Conservation (phyloP, 164 flowering plant species). For the Piper betle region DNA sequence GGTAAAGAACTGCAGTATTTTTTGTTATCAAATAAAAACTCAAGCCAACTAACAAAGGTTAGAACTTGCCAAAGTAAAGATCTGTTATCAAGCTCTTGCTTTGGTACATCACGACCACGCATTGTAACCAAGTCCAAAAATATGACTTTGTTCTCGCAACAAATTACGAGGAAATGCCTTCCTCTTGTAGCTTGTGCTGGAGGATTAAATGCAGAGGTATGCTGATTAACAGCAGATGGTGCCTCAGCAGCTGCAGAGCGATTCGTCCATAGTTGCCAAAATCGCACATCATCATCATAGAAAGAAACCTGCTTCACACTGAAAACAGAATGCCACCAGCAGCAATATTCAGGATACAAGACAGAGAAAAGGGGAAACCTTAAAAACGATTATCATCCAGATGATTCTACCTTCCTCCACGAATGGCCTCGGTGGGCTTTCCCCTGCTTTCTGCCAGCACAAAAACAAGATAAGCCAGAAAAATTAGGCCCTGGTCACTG, state of each 20-base stretch:
- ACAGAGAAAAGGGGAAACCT: neutral
- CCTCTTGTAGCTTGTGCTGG: conserved; percentile 93
- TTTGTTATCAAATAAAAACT: neutral
- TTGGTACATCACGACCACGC: conserved; percentile 99
- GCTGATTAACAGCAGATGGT: conserved; percentile 65
- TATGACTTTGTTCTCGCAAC: conserved; percentile 95
- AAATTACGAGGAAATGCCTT: conserved; percentile 94
- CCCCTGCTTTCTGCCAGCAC: conserved; percentile 51
- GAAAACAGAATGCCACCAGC: conserved; percentile 9
- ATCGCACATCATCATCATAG: conserved; percentile 90
- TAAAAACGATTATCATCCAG: conserved; percentile 4
- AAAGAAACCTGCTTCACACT: conserved; percentile 97
- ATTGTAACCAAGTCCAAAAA: conserved; percentile 95
- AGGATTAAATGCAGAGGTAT: conserved; percentile 56
- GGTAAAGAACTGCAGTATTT: too few relatives aligned
- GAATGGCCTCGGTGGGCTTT: conserved; percentile 92
- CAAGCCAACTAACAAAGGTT: neutral
- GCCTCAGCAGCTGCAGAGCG: conserved; percentile 96
- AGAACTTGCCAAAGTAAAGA: conserved; percentile 78
- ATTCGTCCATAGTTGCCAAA: conserved; percentile 93
- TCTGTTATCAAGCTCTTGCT: conserved; percentile 90
- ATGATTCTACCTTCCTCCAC: conserved; percentile 84
- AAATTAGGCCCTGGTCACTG: neutral
- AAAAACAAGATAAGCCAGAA: conserved; percentile 1
- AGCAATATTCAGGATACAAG: conserved; percentile 5